Evolutionary conservation across 1,284 basidiomycete species (phyloP).

Genomic region (Cutaneotrichosporon cyanovorans): DNA sequence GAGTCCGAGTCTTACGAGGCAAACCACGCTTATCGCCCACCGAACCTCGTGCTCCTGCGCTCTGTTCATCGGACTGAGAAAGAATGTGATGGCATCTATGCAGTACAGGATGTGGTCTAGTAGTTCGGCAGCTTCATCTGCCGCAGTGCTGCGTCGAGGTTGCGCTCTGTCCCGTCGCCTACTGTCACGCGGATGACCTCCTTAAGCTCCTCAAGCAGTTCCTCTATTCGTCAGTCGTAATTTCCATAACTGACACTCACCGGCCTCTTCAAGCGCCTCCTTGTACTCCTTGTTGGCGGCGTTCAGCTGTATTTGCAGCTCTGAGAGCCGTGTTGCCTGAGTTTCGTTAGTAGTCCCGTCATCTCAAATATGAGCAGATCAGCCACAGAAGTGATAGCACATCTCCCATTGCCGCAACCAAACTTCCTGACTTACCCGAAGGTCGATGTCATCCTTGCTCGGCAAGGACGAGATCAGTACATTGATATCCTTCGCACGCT

Average conservation of each 20-base stretch:
- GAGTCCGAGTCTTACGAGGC: no score
- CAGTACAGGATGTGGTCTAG: no score
- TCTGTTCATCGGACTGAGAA: no score
- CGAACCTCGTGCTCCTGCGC: no score
- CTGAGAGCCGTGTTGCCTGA: conserved; percentile 29
- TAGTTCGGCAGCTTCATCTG: background rate
- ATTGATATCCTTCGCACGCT: conserved; percentile 41
- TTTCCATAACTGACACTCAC: conserved; percentile 14
- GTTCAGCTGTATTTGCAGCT: conserved; percentile 38
- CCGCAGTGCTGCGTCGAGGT: conserved; percentile 5
- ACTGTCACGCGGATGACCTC: conserved; percentile 28
- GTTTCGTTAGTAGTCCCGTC: background rate
- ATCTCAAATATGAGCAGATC: no score
- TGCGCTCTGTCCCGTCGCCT: conserved; percentile 21
- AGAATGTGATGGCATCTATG: no score
- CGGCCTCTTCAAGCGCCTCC: conserved; percentile 34
- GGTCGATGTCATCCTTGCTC: conserved; percentile 31
- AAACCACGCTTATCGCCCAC: no score
- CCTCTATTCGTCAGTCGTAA: conserved; percentile 19
- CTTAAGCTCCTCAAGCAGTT: conserved; percentile 33
- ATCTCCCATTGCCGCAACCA: no score
- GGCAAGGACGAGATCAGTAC: conserved; percentile 37
- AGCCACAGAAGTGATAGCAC: no score
- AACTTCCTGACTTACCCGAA: conserved; percentile 32
- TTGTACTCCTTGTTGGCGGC: conserved; percentile 39